These are phyloP conservation scores for Phaeomoniella chlamydospora DNA, from an alignment of 2,329 filamentous ascomycete genomes.

Conservation along the genomic window DNA sequence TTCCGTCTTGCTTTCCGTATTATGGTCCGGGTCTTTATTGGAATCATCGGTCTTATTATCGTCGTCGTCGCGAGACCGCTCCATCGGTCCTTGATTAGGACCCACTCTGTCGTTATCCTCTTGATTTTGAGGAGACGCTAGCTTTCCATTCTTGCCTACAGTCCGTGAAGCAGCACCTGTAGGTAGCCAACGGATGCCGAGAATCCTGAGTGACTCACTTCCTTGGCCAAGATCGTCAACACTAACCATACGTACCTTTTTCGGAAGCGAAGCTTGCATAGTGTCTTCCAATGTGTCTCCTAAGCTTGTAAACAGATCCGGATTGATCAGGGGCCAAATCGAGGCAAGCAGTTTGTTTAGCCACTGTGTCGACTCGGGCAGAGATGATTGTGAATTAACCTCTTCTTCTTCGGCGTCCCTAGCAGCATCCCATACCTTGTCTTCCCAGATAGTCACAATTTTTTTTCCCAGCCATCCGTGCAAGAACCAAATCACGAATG, in stretches of 20 bases:
- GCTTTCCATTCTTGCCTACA: constrained; percentile 43
- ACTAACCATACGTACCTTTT: constrained; percentile 57
- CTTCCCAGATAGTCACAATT: constrained; percentile 48
- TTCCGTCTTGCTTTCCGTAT: constrained; percentile 23
- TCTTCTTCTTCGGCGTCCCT: constrained; percentile 36
- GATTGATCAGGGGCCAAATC: constrained; percentile 63
- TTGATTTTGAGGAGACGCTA: constrained; percentile 26
- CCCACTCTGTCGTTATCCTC: constrained; percentile 37
- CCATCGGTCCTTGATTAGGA: constrained; percentile 16
- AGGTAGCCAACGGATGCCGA: constrained; percentile 59
- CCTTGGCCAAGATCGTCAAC: constrained; percentile 65
- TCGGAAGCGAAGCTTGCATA: constrained; percentile 63
- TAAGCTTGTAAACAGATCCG: constrained; percentile 55
- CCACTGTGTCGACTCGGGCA: constrained; percentile 56
- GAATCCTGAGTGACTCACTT: constrained; percentile 53
- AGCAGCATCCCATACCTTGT: constrained; percentile 55
- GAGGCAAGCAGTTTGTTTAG: constrained; percentile 53
- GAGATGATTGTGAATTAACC: constrained; percentile 19
- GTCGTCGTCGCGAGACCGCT: constrained; percentile 12
- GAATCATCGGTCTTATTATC: constrained; percentile 19
- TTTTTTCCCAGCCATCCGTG: constrained; percentile 48
- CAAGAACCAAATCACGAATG: constrained; percentile 26
- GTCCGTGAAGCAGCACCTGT: constrained; percentile 52
- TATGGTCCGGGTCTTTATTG: constrained; percentile 17
- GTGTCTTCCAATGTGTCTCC: constrained; percentile 63